A percentile compares a stretch with the other conserved stretches of the same genome.
phyloP scores from a whole-genome alignment of 1,284 basidiomycete species.

The Peniophora sp. region DNA sequence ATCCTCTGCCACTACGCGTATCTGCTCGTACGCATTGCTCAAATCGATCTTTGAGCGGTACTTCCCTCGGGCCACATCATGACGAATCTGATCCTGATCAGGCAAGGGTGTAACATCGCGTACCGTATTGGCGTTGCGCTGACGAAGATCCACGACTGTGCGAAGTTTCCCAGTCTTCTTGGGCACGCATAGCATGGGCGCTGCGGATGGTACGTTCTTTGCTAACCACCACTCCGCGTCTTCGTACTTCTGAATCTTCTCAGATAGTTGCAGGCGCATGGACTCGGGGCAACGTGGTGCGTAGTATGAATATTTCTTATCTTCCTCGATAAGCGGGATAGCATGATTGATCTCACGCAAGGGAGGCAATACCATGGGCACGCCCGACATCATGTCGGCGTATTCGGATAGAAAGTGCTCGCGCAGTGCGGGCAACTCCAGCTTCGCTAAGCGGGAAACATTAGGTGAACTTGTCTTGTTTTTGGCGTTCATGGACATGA shows the following conservation, averaged over 20 bases:
- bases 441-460: conserved; percentile 1
- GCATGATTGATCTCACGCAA: conserved; percentile 27
- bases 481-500: neutral
- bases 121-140: neutral
- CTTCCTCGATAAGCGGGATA: conserved; percentile 28
- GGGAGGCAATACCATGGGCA: conserved; percentile 16
- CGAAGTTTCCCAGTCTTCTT: neutral
- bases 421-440: conserved; percentile 11
- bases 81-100: neutral
- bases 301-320: conserved; percentile 17
- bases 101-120: neutral
- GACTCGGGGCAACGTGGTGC: conserved; percentile 16
- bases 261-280: conserved; percentile 16
- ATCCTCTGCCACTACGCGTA: neutral
- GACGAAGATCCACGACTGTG: neutral
- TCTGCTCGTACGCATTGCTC: neutral
- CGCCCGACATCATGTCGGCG: conserved; percentile 6
- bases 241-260: conserved; percentile 22
- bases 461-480: too few species aligned
- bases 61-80: neutral
- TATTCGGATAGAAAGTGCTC: conserved; percentile 10
- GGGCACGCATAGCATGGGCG: neutral
- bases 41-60: neutral
- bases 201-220: neutral
- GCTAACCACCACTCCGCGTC: conserved; percentile 20